phyloP scores from a whole-genome alignment of 192 early-diverging fungal species.

The Coemansia sp. region DNA sequence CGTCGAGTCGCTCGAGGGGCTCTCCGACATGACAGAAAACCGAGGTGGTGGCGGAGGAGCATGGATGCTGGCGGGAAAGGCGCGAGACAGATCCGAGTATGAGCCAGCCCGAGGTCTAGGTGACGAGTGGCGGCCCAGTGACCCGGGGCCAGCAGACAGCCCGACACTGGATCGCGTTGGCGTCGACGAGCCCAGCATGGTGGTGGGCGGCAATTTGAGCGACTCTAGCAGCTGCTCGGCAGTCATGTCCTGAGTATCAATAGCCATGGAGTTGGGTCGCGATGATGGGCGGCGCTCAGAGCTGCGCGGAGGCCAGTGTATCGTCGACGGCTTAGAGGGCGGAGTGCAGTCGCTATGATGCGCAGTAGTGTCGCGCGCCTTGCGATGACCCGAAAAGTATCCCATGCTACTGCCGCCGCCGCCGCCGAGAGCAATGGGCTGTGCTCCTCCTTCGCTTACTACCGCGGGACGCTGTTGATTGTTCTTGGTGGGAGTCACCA shows the following conservation, averaged over 20 bases:
- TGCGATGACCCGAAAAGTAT: slow-evolving; percentile 31
- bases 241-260: slow-evolving; percentile 36
- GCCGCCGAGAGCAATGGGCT: neutral
- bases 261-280: slow-evolving; percentile 12
- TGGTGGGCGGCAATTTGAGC: slow-evolving; percentile 39
- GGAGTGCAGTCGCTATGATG: neutral
- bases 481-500: slow-evolving; percentile 14
- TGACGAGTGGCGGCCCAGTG: slow-evolving; percentile 39
- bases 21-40: slow-evolving; percentile 13
- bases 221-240: slow-evolving; percentile 52
- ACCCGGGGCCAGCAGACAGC: slow-evolving; percentile 7
- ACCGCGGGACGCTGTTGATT: neutral
- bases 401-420: slow-evolving; percentile 14
- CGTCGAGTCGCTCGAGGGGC: slow-evolving; percentile 26
- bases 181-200: neutral
- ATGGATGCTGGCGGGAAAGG: slow-evolving; percentile 1
- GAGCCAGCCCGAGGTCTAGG: slow-evolving; percentile 35
- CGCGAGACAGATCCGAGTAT: slow-evolving; percentile 27
- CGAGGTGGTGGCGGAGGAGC: neutral
- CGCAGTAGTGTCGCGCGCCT: neutral
- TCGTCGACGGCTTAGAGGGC: slow-evolving; percentile 17
- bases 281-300: slow-evolving; percentile 11
- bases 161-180: slow-evolving; percentile 8
- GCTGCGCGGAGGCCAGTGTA: slow-evolving; percentile 38
- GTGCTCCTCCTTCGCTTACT: neutral